Base-by-base conservation (phyloP, 306 rosid species). In the Ziziphus jujuba region DNA sequence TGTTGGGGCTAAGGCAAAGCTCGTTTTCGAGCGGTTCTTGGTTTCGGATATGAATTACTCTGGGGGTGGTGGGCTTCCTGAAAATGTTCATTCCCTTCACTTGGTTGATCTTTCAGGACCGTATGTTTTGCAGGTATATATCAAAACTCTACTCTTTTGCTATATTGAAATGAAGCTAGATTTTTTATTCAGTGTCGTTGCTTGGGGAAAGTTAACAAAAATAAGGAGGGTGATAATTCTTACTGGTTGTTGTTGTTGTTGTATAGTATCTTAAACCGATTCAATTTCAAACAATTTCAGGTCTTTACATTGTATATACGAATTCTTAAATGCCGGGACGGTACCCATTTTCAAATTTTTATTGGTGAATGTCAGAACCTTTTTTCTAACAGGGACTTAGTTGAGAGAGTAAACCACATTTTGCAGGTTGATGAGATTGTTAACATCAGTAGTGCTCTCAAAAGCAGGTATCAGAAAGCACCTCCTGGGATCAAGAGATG, bases 371-470 rank as follows among this genome's bases (percentile, higher is more conserved):
- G 0, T 10, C 13, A 2, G 25, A 23, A 4, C 33, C 22, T 25
- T 44, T 15, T 63, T 15, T 21, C 22, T 9, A n/a, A 14, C 28
- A 40, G 34, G 20, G 34, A 8, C 8, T 11, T 10, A 25, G n/a
- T 21, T 25, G 16, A 24, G 11, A 11, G 21, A 3, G 21, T 24
- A 52, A 0, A 20, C 17, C 1, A 35, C 2, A 5, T 55, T 60
- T 73, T 79, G 65, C 81, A 89, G 98, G 84, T 93, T 72, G 98
- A 93, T 73, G 98, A 93, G 81, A 80, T 90, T 66, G 72, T 86
- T 61, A 90, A 90, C 73, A 73, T 93, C 22, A 80, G 70, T 44
- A 80, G 87, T 77, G 80, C 96, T 58, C 88, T 90, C 10, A 77
- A 72, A 54, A 61, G 78, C 34, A 90, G 98, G 81, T 90, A 90